Percentiles rank a stretch among this genome's conserved stretches.
Evolutionary conservation across 805 yeast genomes (phyloP).

Genomic region (Ascoidea rubescens): DNA sequence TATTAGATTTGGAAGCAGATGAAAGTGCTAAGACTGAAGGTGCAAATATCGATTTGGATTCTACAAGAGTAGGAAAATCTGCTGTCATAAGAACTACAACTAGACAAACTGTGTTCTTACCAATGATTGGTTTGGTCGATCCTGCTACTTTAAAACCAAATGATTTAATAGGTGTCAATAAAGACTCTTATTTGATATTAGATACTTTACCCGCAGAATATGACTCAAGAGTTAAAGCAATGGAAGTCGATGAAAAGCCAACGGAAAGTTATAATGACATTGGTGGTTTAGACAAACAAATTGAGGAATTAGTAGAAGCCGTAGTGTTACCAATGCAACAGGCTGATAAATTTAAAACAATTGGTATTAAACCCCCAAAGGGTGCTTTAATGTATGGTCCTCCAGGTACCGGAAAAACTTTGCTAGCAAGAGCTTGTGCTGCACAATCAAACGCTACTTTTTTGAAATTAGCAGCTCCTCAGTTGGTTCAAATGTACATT

Average conservation of each 20-base stretch:
- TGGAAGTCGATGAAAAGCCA: constrained; percentile 99
- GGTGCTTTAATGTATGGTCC: constrained; percentile 99
- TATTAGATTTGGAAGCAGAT: constrained; percentile 77
- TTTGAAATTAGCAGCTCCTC: constrained; percentile 93
- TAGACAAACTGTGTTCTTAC: constrained; percentile 92
- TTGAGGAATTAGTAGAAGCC: constrained; percentile 96
- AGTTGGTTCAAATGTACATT: constrained; percentile 93
- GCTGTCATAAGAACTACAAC: constrained; percentile 97
- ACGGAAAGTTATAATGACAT: constrained; percentile 94
- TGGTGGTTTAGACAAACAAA: constrained; percentile 97
- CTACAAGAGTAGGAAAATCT: constrained; percentile 86
- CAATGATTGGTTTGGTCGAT: constrained; percentile 90
- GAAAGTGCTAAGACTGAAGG: constrained; percentile 81
- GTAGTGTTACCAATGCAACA: constrained; percentile 98
- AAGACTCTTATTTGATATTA: constrained; percentile 84
- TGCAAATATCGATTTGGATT: constrained; percentile 87
- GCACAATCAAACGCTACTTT: constrained; percentile 98
- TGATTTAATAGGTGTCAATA: constrained; percentile 93
- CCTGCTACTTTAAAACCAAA: constrained; percentile 90
- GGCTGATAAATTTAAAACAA: constrained; percentile 84
- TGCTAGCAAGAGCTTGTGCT: constrained; percentile 96
- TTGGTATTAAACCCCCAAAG: constrained; percentile 96
- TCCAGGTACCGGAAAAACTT: constrained; percentile 98
- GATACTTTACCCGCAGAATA: constrained; percentile 96
- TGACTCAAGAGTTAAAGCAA: constrained; percentile 94